phyloP scores from a whole-genome alignment of 805 yeast species.

The Cyberlindnera maritima region DNA sequence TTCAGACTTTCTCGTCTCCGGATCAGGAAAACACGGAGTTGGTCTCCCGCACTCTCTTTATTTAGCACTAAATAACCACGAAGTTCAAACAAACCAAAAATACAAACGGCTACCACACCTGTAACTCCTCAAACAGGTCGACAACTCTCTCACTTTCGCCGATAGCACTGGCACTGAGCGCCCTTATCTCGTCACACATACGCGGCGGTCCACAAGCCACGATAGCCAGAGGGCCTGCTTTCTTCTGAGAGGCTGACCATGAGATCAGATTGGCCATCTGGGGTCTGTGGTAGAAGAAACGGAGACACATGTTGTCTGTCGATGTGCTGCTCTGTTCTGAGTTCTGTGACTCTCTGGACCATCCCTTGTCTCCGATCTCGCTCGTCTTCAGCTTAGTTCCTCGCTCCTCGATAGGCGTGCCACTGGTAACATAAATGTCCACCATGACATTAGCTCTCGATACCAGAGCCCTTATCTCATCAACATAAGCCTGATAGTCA shows the following conservation, averaged over 20 bases:
- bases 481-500: conserved; percentile 47
- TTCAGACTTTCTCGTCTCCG: background rate
- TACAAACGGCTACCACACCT: background rate
- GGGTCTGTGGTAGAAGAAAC: background rate
- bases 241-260: conserved; percentile 31
- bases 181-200: conserved; percentile 47
- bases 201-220: conserved; percentile 61
- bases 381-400: conserved; percentile 39
- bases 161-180: background rate
- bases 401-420: conserved; percentile 33
- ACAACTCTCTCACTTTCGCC: background rate
- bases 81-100: too few relatives aligned
- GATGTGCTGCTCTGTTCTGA: background rate
- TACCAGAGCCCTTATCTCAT: conserved; percentile 37
- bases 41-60: background rate
- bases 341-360: background rate
- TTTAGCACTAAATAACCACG: too few relatives aligned
- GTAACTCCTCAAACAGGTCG: background rate
- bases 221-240: conserved; percentile 42
- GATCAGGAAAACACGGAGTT: background rate
- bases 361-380: background rate
- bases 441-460: conserved; percentile 27
- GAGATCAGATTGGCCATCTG: conserved; percentile 19
- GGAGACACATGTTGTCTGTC: background rate
- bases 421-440: conserved; percentile 35